These are phyloP conservation scores for Ceraceosorus guamensis DNA, from an alignment of 1,284 basidiomycete species.

Conservation along the genomic window DNA sequence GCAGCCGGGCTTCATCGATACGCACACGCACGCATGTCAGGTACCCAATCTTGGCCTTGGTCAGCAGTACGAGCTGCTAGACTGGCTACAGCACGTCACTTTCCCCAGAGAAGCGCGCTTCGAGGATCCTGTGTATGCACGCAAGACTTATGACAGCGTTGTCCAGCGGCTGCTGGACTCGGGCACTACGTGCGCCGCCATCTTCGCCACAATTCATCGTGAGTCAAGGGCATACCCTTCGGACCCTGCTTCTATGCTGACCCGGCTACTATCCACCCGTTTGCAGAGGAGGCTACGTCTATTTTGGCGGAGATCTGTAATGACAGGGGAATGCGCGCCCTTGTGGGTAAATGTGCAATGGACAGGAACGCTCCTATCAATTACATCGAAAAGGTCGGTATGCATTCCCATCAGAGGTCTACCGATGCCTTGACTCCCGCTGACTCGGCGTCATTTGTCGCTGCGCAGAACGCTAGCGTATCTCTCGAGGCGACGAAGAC, in stretches of 20 bases:
- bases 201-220: slow-evolving; percentile 77
- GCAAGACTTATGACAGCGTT: slow-evolving; percentile 63
- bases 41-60: slow-evolving; percentile 64
- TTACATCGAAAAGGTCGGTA: slow-evolving; percentile 59
- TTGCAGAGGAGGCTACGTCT: too few species aligned
- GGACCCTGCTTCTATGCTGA: too few species aligned
- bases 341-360: slow-evolving; percentile 92
- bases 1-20: slow-evolving; percentile 81
- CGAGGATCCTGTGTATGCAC: slow-evolving; percentile 65
- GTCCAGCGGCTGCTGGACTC: slow-evolving; percentile 65
- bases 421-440: background rate
- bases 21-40: slow-evolving; percentile 59
- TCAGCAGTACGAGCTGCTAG: slow-evolving; percentile 63
- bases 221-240: slow-evolving; percentile 60
- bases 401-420: background rate
- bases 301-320: slow-evolving; percentile 70
- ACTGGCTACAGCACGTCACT: slow-evolving; percentile 79
- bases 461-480: slow-evolving; percentile 16
- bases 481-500: slow-evolving; percentile 40
- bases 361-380: slow-evolving; percentile 64
- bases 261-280: too few species aligned
- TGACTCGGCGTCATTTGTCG: too few species aligned
- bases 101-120: slow-evolving; percentile 85
- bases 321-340: slow-evolving; percentile 70
- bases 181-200: slow-evolving; percentile 79